Base-by-base conservation (phyloP, 2,329 filamentous ascomycete species). In the Coniella vitis region DNA sequence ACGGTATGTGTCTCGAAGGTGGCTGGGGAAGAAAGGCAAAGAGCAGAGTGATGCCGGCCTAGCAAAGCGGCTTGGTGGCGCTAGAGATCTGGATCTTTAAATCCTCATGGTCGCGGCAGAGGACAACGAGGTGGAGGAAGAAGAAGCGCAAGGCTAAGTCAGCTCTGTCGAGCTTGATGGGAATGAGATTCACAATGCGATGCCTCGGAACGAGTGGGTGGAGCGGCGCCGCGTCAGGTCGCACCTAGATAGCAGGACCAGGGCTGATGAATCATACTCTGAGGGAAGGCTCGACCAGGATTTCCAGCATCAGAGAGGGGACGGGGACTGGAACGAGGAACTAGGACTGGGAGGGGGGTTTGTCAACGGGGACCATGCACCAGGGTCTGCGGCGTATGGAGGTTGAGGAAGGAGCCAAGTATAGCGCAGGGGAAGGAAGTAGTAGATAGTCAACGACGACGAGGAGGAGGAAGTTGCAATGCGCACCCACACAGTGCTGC, bases 251-350 rank as follows among this genome's bases (percentile, higher is more conserved):
- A 45, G 48, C 44, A 37, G n/a, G 44, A 40, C 49, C 39, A 44
- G 41, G 40, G 38, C 44, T 53, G 51, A 53, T 53, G 51, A 53
- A 48, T 53, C 51, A 53, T 53, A 48, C 39, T n/a, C 25, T 29
- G 25, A 29, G 25, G 25, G 25, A 29, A 29, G 25, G 25, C 25
- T 29, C 39, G 39, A 39, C 35, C 39, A 43, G 41, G 44, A 39
- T 38, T 44, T 35, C 10, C 25, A 47, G 25, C 50, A 47, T 45
- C 51, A 53, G 51, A 43, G 44, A 53, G 35, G 29, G 36, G 38
- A 35, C 39, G 20, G 48, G 46, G 34, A 29, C 29, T 21, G 17
- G 21, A 19, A 25, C 22, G 32, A 31, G 40, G 40, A n/a, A 31
- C 36, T 25, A 12, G 29, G 36, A 14, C n/a, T 38, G 41, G 34